Evolutionary conservation across 176 grass and related monocot genomes (phyloP), one percentile per base, ranked within the genome.

Genomic region (Saccharum officinarum): DNA sequence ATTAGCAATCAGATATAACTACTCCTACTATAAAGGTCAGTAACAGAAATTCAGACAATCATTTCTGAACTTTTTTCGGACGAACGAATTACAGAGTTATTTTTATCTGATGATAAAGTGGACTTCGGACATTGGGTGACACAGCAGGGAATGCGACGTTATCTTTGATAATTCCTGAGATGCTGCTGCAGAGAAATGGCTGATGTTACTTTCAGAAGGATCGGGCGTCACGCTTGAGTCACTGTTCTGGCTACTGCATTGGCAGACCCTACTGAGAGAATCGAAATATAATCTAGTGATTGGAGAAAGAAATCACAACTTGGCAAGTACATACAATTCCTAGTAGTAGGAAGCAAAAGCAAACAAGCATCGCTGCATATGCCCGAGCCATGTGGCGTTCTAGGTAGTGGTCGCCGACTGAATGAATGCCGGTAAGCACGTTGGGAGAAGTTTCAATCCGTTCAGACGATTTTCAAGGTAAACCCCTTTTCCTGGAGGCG

Each of bases 161-260:
- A 22, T 50, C 20, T 80, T 79, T 52, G 14, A 65, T 3, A 63
- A n/a, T n/a, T 59, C 36, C 36, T 38, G 1, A 39, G n/a, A 69
- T 1, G 26, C 70, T 45, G 25, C 22, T 77, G 49, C 64, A 12
- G 18, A 41, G 54, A 72, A 55, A 83, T 42, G 16, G 33, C 23
- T 34, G 55, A 5, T 26, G 54, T 79, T 72, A 34, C 81, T 33
- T 73, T 73, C 63, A 33, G 54, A 41, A 83, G 42, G 69, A 80
- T n/a, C 25, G 62, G 28, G 13, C 30, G 86, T 34, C 20, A 78
- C 1, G 42, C 62, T 13, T 54, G 52, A 62, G 34, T 67, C 67
- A 15, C 86, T 36, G 39, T 84, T 67, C 13, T 84, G 69, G 60
- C 28, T 26, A 60, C 87, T 69, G 38, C 67, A 57, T 79, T 37